Percentiles rank a stretch among this genome's conserved stretches.
phyloP scores from a whole-genome alignment of 148 eudicot species.

The Drosera capensis region DNA sequence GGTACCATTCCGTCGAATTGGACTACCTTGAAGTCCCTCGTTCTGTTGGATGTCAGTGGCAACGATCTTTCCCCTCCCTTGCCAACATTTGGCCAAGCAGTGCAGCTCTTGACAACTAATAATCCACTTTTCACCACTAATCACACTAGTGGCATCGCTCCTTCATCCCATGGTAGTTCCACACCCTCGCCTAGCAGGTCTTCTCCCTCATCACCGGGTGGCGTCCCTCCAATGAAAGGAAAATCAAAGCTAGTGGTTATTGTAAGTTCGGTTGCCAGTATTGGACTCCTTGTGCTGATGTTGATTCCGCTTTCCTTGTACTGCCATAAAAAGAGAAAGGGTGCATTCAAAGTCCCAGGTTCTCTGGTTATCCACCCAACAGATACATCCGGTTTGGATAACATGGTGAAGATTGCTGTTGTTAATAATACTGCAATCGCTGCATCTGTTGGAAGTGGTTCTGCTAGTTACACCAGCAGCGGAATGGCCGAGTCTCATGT shows the following conservation, averaged over 20 bases:
- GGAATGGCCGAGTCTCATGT: slow-evolving; percentile 45
- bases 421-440: slow-evolving; percentile 29
- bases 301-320: slow-evolving; percentile 38
- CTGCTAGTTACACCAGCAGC: slow-evolving; percentile 39
- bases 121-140: slow-evolving; percentile 31
- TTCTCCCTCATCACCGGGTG: slow-evolving; percentile 14
- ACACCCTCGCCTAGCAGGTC: slow-evolving; percentile 13
- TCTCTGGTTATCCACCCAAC: slow-evolving; percentile 74
- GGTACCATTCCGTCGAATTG: slow-evolving; percentile 68
- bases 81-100: slow-evolving; percentile 39
- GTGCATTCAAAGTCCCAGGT: slow-evolving; percentile 24
- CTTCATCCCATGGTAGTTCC: slow-evolving; percentile 19
- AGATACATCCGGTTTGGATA: slow-evolving; percentile 49
- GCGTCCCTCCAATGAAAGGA: slow-evolving; percentile 3
- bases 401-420: slow-evolving; percentile 52
- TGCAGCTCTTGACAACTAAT: slow-evolving; percentile 30
- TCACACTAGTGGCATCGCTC: slow-evolving; percentile 13
- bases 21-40: slow-evolving; percentile 54
- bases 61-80: slow-evolving; percentile 72
- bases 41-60: slow-evolving; percentile 44
- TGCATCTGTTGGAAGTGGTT: slow-evolving; percentile 43
- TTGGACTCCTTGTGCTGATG: slow-evolving; percentile 30
- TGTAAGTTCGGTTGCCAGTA: slow-evolving; percentile 40
- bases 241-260: slow-evolving; percentile 19
- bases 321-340: slow-evolving; percentile 35